phyloP scores from a whole-genome alignment of 2,329 filamentous ascomycete genomes.

The Colletotrichum neosansevieriae region DNA sequence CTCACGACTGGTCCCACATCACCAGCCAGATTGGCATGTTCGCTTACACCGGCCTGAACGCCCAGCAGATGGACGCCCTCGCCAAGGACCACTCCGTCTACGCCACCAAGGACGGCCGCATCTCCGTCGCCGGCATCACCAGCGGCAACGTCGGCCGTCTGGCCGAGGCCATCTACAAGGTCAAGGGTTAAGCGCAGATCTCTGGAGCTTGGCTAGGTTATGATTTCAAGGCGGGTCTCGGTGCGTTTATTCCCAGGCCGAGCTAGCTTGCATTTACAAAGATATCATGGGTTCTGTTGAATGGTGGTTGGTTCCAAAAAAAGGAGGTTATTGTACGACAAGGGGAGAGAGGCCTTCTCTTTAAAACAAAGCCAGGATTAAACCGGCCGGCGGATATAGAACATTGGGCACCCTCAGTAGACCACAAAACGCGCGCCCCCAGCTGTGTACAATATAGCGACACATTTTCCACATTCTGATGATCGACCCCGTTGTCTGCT shows the following conservation, averaged over 20 bases:
- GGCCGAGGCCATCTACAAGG: slow-evolving; percentile 86
- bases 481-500: background rate
- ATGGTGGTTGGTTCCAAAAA: slow-evolving; percentile 19
- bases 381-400: slow-evolving; percentile 28
- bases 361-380: slow-evolving; percentile 12
- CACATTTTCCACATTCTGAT: slow-evolving; percentile 1
- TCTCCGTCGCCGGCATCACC: slow-evolving; percentile 88
- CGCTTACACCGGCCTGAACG: slow-evolving; percentile 92
- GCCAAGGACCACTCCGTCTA: slow-evolving; percentile 98
- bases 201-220: background rate
- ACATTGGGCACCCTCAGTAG: slow-evolving; percentile 30
- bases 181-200: slow-evolving; percentile 70
- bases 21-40: slow-evolving; percentile 99
- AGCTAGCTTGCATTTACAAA: slow-evolving; percentile 8
- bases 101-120: slow-evolving; percentile 91
- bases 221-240: too few species aligned
- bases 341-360: slow-evolving; percentile 27
- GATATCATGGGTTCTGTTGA: slow-evolving; percentile 27
- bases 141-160: slow-evolving; percentile 82
- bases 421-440: slow-evolving; percentile 23
- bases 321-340: slow-evolving; percentile 29
- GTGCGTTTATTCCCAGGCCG: too few species aligned
- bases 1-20: slow-evolving; percentile 99
- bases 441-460: slow-evolving; percentile 39
- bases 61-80: slow-evolving; percentile 91